phyloP scores from a whole-genome alignment of 768 basidiomycete genomes.

The Pulveroboletus sp. region DNA sequence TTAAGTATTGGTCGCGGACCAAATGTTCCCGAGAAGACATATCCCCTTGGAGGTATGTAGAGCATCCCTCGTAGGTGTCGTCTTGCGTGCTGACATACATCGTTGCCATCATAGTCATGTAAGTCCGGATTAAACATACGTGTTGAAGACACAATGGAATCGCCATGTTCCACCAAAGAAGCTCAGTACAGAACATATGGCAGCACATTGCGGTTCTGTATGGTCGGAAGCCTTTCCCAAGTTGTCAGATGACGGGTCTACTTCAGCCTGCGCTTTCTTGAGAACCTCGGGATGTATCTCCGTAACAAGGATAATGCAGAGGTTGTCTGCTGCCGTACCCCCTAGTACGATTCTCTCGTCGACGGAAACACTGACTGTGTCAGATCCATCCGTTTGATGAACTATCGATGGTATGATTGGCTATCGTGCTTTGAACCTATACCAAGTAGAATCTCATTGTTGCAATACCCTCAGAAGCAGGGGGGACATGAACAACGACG shows the following conservation, averaged over 20 bases:
- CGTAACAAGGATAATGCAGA: constrained; percentile 16
- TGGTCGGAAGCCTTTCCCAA: constrained; percentile 11
- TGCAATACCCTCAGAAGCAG: too few species aligned
- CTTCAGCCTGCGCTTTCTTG: constrained; percentile 11
- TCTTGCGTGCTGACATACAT: constrained; percentile 14
- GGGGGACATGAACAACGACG: constrained; percentile 12
- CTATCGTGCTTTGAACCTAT: not conserved
- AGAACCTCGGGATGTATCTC: constrained; percentile 4
- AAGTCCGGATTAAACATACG: not conserved
- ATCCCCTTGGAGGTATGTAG: constrained; percentile 22
- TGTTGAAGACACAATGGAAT: constrained; percentile 3
- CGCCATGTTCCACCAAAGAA: constrained; percentile 8
- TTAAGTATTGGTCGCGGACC: constrained; percentile 1
- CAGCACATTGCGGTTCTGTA: constrained; percentile 10
- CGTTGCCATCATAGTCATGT: not conserved
- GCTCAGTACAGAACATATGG: constrained; percentile 19
- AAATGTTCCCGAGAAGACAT: constrained; percentile 1
- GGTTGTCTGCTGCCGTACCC: too few species aligned
- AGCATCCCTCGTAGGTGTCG: constrained; percentile 14
- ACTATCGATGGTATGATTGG: too few species aligned
- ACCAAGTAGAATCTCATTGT: constrained; percentile 21
- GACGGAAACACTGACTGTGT: too few species aligned
- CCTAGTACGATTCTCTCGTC: too few species aligned
- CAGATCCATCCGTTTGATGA: constrained; percentile 23
- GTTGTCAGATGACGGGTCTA: constrained; percentile 11